These are phyloP conservation scores for Paramecium sexaurelia DNA, from an alignment of 73 alveolate genomes.

Conservation along the genomic window DNA sequence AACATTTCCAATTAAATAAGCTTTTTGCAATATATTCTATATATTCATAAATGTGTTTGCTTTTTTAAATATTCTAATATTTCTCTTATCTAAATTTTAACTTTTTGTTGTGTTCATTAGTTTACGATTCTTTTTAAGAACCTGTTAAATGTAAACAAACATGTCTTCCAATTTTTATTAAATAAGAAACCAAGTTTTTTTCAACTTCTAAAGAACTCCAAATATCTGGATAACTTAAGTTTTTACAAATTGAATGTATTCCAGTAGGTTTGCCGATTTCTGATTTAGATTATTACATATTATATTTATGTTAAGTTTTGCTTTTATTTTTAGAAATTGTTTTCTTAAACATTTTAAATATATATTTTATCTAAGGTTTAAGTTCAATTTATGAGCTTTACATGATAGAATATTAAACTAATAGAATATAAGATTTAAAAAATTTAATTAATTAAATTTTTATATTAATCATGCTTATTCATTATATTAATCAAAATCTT, in stretches of 20 bases:
- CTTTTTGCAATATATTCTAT: neutral
- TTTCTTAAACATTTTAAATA: neutral
- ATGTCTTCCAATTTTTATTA: neutral
- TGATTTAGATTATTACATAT: too few relatives aligned
- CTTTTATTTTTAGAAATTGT: neutral
- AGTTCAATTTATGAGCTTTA: too few relatives aligned
- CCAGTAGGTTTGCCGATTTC: neutral
- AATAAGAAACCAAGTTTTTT: neutral
- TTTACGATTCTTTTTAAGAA: neutral
- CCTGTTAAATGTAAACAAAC: neutral
- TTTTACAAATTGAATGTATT: neutral
- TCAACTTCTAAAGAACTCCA: neutral
- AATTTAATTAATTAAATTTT: neutral
- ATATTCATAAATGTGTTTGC: neutral
- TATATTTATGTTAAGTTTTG: too few relatives aligned
- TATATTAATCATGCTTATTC: neutral
- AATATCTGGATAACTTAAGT: neutral
- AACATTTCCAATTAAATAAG: neutral
- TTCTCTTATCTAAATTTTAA: neutral
- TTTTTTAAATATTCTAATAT: neutral
- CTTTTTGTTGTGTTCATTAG: neutral
- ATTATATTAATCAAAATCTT: neutral
- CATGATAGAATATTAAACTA: too few relatives aligned
- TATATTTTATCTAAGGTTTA: too few relatives aligned
- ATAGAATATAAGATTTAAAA: neutral